Percentiles rank a stretch among this genome's conserved stretches.
phyloP scores from a whole-genome alignment of 2,329 filamentous ascomycete species.

The Pseudogymnoascus sp. region DNA sequence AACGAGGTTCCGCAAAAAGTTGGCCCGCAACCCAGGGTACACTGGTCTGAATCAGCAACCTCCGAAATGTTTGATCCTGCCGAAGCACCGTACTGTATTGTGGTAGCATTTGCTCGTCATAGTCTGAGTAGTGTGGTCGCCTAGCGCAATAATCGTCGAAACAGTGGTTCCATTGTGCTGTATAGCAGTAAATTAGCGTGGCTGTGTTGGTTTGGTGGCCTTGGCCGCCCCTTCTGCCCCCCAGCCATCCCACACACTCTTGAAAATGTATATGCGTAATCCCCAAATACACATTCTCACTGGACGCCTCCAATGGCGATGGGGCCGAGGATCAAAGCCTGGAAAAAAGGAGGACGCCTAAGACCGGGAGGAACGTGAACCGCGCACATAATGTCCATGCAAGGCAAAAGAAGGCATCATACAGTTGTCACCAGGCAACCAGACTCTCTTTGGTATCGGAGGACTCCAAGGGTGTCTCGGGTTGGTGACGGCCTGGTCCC shows the following conservation, averaged over 20 bases:
- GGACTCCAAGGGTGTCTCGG: background rate
- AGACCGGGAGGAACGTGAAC: conserved; percentile 1
- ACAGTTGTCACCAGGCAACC: background rate
- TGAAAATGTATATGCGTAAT: conserved; percentile 8
- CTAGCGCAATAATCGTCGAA: conserved; percentile 6
- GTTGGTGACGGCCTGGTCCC: background rate
- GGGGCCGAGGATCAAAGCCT: conserved; percentile 1
- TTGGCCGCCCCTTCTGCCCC: background rate
- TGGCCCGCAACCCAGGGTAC: conserved; percentile 8
- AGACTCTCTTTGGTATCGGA: background rate
- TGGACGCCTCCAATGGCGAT: background rate
- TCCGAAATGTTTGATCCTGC: conserved; percentile 8
- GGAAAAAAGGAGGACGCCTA: background rate
- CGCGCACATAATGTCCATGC: conserved; percentile 5
- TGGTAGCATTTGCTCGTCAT: background rate
- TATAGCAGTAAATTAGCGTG: conserved; percentile 7
- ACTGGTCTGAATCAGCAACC: conserved; percentile 7
- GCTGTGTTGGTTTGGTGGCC: conserved; percentile 6
- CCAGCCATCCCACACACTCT: conserved; percentile 3
- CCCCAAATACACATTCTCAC: conserved; percentile 1
- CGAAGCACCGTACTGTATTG: background rate
- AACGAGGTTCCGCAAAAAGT: conserved; percentile 5
- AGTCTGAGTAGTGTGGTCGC: background rate
- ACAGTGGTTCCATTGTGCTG: conserved; percentile 6
- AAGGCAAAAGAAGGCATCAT: conserved; percentile 6